Base-by-base conservation (phyloP, 257 asterid species). In the Ilex asprella region DNA sequence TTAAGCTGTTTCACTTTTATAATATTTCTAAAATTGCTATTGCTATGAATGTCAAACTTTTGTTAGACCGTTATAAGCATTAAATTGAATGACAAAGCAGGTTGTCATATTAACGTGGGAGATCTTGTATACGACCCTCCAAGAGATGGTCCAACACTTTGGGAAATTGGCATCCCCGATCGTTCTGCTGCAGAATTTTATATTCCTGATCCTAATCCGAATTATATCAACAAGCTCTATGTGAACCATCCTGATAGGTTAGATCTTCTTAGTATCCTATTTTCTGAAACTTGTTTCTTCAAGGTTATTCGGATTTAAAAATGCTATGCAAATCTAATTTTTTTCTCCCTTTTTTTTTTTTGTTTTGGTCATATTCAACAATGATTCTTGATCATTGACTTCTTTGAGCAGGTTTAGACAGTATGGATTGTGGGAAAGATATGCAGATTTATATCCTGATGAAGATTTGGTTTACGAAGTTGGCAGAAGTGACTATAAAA, bases 371-470 rank as follows among this genome's bases (percentile, higher is more conserved):
- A 35, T 4, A n/a, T 29, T 52, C 62, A 62, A 12, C 16, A 14
- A 31, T 16, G 6, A 13, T 56, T 51, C 54, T 49, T 41, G 12
- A 55, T 49, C 14, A 39, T 50, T 61, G 2, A 73, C 47, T 41
- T 68, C 52, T 55, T 16, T 58, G 46, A 31, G 50, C 82, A 91
- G 97, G 73, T 91, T 87, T 74, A 82, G 97, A 71, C 96, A 91
- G 72, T 91, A 91, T 41, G 97, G 97, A 64, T 44, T 91, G 31
- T 91, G 96, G 97, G 95, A 82, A 63, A 79, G 88, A 63, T 91
- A 91, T 72, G 47, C 77, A 16, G 94, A 87, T 1, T 61, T 87
- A 62, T 85, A 85, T 70, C 95, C 97, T 6, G 76, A 71, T 47
- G 71, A 73, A 16, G 96, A 91, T 76, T 65, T 87, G 57, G 84